Evolutionary conservation across 2,329 filamentous ascomycete species (phyloP).

Genomic region (Fusarium devonianum): DNA sequence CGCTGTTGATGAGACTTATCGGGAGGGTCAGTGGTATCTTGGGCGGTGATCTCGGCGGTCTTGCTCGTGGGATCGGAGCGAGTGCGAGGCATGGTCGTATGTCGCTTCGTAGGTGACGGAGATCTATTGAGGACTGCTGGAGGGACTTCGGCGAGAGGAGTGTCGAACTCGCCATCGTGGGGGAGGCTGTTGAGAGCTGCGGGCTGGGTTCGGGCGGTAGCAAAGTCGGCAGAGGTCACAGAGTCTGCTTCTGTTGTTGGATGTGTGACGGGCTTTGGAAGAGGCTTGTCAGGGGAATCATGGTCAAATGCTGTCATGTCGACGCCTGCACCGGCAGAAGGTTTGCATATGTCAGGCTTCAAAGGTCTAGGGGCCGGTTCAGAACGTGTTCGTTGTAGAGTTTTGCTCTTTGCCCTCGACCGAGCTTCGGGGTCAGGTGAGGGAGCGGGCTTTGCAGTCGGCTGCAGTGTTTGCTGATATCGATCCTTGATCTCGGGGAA

Average conservation of each 20-base stretch:
- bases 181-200: slow-evolving; percentile 39
- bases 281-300: slow-evolving; percentile 37
- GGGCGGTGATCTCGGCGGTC: background rate
- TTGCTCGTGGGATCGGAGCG: slow-evolving; percentile 51
- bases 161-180: slow-evolving; percentile 35
- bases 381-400: slow-evolving; percentile 34
- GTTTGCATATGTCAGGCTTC: slow-evolving; percentile 26
- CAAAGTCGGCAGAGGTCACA: slow-evolving; percentile 48
- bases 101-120: slow-evolving; percentile 44
- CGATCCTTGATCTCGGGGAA: slow-evolving; percentile 55
- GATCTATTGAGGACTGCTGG: slow-evolving; percentile 53
- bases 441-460: slow-evolving; percentile 6
- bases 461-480: slow-evolving; percentile 27
- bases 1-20: slow-evolving; percentile 2
- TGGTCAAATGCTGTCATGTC: slow-evolving; percentile 51
- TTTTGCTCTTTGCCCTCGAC: slow-evolving; percentile 12
- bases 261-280: slow-evolving; percentile 14
- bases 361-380: slow-evolving; percentile 23
- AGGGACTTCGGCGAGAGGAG: slow-evolving; percentile 52
- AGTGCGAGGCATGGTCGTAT: slow-evolving; percentile 28
- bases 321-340: slow-evolving; percentile 41
- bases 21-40: slow-evolving; percentile 1
- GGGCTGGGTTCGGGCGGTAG: slow-evolving; percentile 52
- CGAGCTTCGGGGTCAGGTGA: slow-evolving; percentile 12
- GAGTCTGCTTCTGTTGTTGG: slow-evolving; percentile 26